These are phyloP conservation scores for Centella asiatica DNA, from an alignment of 129 eudicot genomes.

Conservation along the genomic window DNA sequence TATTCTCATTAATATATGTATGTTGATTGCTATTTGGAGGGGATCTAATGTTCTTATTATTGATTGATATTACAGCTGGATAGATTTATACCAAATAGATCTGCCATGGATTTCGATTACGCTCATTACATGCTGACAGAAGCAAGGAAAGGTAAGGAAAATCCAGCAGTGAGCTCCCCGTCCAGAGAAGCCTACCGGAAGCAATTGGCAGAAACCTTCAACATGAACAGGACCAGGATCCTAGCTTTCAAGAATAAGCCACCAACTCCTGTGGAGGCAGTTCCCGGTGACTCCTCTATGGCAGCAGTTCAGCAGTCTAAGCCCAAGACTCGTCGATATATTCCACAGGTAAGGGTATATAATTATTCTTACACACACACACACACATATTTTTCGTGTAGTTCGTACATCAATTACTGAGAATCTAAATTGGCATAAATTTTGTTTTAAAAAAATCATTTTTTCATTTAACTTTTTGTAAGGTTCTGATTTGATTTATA, in stretches of 20 bases:
- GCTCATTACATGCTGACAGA: conserved; percentile 85
- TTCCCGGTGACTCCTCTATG: conserved; percentile 32
- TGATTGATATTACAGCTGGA: conserved; percentile 56
- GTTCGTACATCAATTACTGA: background rate
- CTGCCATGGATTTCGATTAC: conserved; percentile 88
- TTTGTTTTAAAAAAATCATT: background rate
- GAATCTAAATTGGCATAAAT: background rate
- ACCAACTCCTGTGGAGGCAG: conserved; percentile 46
- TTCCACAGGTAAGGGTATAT: conserved; percentile 64
- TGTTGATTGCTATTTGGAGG: background rate
- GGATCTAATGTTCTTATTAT: background rate
- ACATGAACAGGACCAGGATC: conserved; percentile 84
- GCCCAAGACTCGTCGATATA: conserved; percentile 66
- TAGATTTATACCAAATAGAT: conserved; percentile 86
- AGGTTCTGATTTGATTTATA: background rate
- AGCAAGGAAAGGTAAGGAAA: conserved; percentile 74
- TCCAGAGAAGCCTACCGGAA: conserved; percentile 86
- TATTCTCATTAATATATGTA: no score
- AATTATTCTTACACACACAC: no score
- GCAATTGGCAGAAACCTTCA: conserved; percentile 69
- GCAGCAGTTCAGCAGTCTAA: conserved; percentile 45
- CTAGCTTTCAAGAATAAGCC: conserved; percentile 98
- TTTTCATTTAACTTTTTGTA: background rate
- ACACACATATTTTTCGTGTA: no score
- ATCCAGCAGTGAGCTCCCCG: conserved; percentile 60